Evolutionary conservation across 352 stramenopile genomes (phyloP), one percentile per base, ranked within the genome.

Genomic region (Phytophthora meadii): DNA sequence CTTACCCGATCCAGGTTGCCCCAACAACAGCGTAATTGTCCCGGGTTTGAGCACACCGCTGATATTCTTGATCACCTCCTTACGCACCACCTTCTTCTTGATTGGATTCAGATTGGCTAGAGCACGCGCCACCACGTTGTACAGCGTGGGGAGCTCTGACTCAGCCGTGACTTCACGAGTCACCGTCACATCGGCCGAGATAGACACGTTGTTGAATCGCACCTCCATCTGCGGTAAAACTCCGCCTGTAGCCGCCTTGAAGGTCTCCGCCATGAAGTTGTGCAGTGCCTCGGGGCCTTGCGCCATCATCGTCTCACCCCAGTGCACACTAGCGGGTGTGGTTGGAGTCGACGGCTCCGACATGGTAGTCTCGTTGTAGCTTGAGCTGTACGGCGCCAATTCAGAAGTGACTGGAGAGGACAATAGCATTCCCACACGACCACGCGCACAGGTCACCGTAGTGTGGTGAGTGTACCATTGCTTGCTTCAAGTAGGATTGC

Each of bases 221-320:
- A 90, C 70, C 52, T 90, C 82, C 62, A 88, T 79, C 50, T 89
- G 78, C 3, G 79, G 82, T 37, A 90, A 71, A 4, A 66, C 61
- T 19, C 54, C 48, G 15, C 79, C 79, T 17, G 84, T 41, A 15
- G 82, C 55, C 1, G 54, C 49, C 55, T 89, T 71, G 2, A 88
- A 42, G 41, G 71, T 69, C 19, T 54, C 37, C 4, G 77, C 76
- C 28, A 86, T 48, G 34, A 79, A 68, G 6, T 76, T 63, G 49
- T 88, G 77, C 53, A 88, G 69, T 17, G 64, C 65, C 2, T 65
- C 48, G 0, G 81, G 71, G 0, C 73, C 80, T 58, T 68, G 50
- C 0, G 24, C 36, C 41, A 70, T 67, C 54, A 74, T 49, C 22
- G 48, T 56, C 47, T 73, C 50, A 5, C 66, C 66, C 63, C 74